Base-by-base conservation (phyloP, 176 grass and related monocot species). In the Carex cristatella region DNA sequence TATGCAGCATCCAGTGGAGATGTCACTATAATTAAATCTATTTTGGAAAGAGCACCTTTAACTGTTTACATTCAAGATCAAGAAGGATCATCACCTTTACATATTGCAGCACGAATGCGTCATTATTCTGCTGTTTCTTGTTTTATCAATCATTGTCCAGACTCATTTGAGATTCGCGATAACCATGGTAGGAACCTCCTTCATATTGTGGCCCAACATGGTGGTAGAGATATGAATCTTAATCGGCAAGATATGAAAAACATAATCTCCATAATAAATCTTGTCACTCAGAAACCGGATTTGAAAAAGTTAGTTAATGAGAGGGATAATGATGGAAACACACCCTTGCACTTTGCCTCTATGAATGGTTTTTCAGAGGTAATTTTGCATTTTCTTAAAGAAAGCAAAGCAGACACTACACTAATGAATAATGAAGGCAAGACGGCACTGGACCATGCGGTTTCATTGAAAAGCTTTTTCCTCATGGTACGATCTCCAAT, bases 261-360 rank as follows among this genome's bases (percentile, higher is more conserved):
- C 1, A 3, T 49, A 23, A 7, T 37, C 2, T 83, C 75, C 6
- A 59, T 89, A 16, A 13, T 87, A 7, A 30, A 65, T 0, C 16
- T 71, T 60, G 55, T 51, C 4, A 4, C 18, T 0, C 37, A 19
- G 1, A 81, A 2, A 60, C 12, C 9, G 9, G 61, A 79, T 38
- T 83, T 90, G 0, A 44, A 85, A 23, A 83, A 72, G 18, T 7
- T 87, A 15, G 2, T 92, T 59, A 87, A 90, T 23, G 58, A 8
- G 8, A 88, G 85, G 10, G 91, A 92, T 10, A 80, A 18, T 8
- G 69, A 87, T 6, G 87, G 88, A 33, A 90, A 92, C 7, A 92
- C 85, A 13, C 53, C 85, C 0, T 65, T 92, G 1, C 90, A 92
- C 79, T 58, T 76, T 44, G 90, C 87, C 1, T 74, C 87, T 14